Base-by-base conservation (phyloP, 148 eudicot species). In the Rhododendron griersonianum region DNA sequence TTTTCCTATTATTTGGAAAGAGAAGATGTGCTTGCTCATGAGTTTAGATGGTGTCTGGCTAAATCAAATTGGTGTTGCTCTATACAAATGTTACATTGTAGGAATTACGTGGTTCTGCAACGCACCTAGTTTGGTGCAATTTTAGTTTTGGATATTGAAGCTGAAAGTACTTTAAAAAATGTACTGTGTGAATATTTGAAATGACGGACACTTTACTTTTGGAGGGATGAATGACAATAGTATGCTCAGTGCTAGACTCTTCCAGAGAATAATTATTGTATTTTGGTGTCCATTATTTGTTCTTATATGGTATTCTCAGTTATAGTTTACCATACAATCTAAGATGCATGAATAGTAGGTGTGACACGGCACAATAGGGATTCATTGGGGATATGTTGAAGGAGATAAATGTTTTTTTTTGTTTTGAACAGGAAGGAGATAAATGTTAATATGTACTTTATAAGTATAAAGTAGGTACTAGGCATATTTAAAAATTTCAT, bases 1-100 rank as follows among this genome's bases (percentile, higher is more conserved):
- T 81, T 82, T 39, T 37, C 50, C 18, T 59, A 23, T 61, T 28
- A 19, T 59, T 55, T 28, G n/a, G n/a, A 25, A 81, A 80, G 61
- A 18, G 39, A 30, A 47, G 50, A 50, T 18, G 9, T 57, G 73
- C 41, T 61, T 47, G 57, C 69, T 75, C 45, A 59, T 85, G 41
- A 74, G 75, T 28, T 37, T 28, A 19, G 55, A 50, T 81, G 59
- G 69, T 35, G 55, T 23, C 6, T 28, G 1, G 80, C 80, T 81
- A 47, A 47, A 50, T 80, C 18, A 81, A 86, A 51, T 73, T 44
- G 45, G 28, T 86, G 75, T n/a, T 86, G 53, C 69, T 57, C 4
- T 73, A 33, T 81, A 28, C 16, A 21, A 10, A 79, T 79, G 25
- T 5, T 19, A 80, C 81, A 80, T 53, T 23, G 33, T 35, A 51